Percentiles rank a stretch among this genome's conserved stretches.
Conservation (phyloP, 176 grass and related monocot genomes). For the Rhipidocladum racemiflorum region DNA sequence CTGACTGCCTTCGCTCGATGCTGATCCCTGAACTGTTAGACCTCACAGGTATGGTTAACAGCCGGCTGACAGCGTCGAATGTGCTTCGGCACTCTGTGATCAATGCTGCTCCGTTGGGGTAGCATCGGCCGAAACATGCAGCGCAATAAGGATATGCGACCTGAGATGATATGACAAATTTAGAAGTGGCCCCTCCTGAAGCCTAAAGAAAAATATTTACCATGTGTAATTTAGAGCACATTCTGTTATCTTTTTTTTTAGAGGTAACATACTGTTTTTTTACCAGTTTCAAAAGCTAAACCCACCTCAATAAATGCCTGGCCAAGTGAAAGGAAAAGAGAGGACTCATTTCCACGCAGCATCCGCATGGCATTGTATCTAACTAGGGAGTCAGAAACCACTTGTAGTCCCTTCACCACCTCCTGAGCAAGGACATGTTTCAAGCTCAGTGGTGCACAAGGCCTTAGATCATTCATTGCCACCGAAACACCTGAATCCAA, state of each 20-base stretch:
- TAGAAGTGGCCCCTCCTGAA: not conserved
- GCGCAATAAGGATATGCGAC: slow-evolving; percentile 72
- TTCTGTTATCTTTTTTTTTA: not conserved
- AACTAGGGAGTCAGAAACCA: slow-evolving; percentile 84
- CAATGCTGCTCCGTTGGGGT: slow-evolving; percentile 72
- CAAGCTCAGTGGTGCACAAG: slow-evolving; percentile 83
- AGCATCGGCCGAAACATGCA: slow-evolving; percentile 85
- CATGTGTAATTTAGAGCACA: not conserved
- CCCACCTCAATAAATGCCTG: slow-evolving; percentile 83
- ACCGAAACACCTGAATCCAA: slow-evolving; percentile 75
- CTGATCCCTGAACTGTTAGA: slow-evolving; percentile 35
- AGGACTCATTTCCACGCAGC: slow-evolving; percentile 81
- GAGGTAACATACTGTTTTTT: not conserved
- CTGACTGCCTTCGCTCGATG: slow-evolving; percentile 19
- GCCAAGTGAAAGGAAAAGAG: slow-evolving; percentile 89
- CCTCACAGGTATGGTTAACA: slow-evolving; percentile 55
- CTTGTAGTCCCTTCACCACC: slow-evolving; percentile 76
- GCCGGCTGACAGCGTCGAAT: slow-evolving; percentile 62
- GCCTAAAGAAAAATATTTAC: not conserved
- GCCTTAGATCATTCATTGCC: slow-evolving; percentile 95
- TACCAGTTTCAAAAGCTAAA: slow-evolving; percentile 16
- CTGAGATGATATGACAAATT: slow-evolving; percentile 39
- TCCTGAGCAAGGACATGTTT: slow-evolving; percentile 79
- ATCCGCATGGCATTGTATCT: slow-evolving; percentile 96
- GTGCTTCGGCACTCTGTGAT: slow-evolving; percentile 59